Conservation (phyloP, 2,329 filamentous ascomycete genomes). For the Didymella pinodella region DNA sequence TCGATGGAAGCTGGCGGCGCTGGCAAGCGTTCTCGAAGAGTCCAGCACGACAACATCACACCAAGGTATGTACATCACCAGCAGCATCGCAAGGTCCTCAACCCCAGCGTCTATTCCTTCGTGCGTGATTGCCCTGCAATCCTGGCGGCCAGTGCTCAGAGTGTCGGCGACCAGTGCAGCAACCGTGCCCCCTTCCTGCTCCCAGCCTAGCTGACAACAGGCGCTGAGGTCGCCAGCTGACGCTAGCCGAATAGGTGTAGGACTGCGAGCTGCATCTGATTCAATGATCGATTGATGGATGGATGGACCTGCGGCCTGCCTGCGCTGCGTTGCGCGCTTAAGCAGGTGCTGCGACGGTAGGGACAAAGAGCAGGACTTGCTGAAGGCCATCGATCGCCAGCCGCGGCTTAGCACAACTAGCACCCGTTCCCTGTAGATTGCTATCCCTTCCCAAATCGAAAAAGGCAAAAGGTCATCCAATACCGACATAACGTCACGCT, state of each 20-base stretch:
- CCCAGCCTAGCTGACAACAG: slow-evolving; percentile 38
- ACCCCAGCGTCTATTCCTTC: slow-evolving; percentile 17
- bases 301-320: slow-evolving; percentile 19
- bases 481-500: slow-evolving; percentile 15
- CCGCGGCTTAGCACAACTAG: slow-evolving; percentile 5
- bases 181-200: slow-evolving; percentile 36
- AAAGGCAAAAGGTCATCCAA: slow-evolving; percentile 16
- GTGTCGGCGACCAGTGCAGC: slow-evolving; percentile 38
- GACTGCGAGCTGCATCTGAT: slow-evolving; percentile 46
- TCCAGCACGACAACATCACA: slow-evolving; percentile 17
- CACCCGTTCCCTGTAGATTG: slow-evolving; percentile 35
- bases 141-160: slow-evolving; percentile 32
- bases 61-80: slow-evolving; percentile 8
- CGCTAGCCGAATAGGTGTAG: slow-evolving; percentile 40
- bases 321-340: slow-evolving; percentile 26
- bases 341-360: slow-evolving; percentile 29
- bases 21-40: slow-evolving; percentile 24
- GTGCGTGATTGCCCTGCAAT: slow-evolving; percentile 13
- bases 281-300: slow-evolving; percentile 32
- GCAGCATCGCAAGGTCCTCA: slow-evolving; percentile 8
- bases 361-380: slow-evolving; percentile 23
- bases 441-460: slow-evolving; percentile 23
- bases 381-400: slow-evolving; percentile 25
- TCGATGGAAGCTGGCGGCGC: slow-evolving; percentile 20
- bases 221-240: slow-evolving; percentile 31